Evolutionary conservation across 805 yeast genomes (phyloP).

Genomic region (Debaryomyces hansenii): DNA sequence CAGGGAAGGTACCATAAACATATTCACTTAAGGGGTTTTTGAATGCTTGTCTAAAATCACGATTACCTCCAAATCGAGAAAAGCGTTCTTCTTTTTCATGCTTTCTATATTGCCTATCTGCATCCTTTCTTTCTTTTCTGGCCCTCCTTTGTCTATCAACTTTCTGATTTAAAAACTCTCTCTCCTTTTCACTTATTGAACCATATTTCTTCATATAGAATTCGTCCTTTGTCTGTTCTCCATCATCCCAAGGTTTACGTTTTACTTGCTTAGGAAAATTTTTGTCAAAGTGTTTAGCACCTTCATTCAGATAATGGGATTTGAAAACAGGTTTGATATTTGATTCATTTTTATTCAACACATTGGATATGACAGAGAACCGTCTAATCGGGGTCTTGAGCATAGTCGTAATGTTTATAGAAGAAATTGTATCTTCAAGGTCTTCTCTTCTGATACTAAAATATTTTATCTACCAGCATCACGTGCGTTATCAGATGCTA

Average conservation of each 20-base stretch:
- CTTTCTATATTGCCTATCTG: slow-evolving; percentile 14
- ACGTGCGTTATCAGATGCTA: neutral
- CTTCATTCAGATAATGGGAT: slow-evolving; percentile 9
- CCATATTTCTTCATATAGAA: slow-evolving; percentile 39
- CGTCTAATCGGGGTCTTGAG: slow-evolving; percentile 5
- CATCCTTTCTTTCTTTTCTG: slow-evolving; percentile 22
- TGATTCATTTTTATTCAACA: slow-evolving; percentile 1
- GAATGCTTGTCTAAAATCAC: slow-evolving; percentile 5
- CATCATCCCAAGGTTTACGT: slow-evolving; percentile 36
- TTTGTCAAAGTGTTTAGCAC: slow-evolving; percentile 22
- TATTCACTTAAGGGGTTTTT: slow-evolving; percentile 60
- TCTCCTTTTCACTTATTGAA: slow-evolving; percentile 23
- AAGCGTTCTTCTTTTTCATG: neutral
- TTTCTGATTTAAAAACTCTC: slow-evolving; percentile 26
- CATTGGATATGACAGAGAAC: slow-evolving; percentile 2
- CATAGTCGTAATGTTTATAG: slow-evolving; percentile 1
- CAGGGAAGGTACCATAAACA: slow-evolving; percentile 75
- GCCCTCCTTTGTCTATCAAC: slow-evolving; percentile 31
- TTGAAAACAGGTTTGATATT: slow-evolving; percentile 7
- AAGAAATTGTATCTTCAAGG: no score
- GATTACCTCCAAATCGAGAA: neutral
- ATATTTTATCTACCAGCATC: neutral
- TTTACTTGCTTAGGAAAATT: slow-evolving; percentile 19
- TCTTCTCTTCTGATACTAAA: neutral
- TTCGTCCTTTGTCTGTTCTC: slow-evolving; percentile 37